Evolutionary conservation across 2,329 filamentous ascomycete genomes (phyloP).

Genomic region (Fusarium buharicum): DNA sequence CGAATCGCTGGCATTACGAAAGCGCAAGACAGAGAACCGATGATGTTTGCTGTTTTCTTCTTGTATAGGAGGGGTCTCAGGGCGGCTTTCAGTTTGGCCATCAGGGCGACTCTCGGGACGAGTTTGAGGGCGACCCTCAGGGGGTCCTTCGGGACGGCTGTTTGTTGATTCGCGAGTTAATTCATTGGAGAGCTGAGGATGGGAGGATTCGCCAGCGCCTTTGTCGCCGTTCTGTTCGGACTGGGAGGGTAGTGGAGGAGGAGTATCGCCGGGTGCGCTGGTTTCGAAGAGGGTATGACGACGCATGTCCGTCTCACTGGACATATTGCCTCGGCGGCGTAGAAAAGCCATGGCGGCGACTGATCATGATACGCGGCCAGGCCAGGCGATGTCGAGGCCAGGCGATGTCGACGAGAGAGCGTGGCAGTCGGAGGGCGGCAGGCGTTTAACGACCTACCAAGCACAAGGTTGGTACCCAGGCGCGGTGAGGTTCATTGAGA

Average conservation of each 20-base stretch:
- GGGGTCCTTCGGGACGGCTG: slow-evolving; percentile 14
- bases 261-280: slow-evolving; percentile 45
- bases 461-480: slow-evolving; percentile 38
- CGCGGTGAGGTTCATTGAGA: slow-evolving; percentile 40
- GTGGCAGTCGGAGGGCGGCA: slow-evolving; percentile 33
- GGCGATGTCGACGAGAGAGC: slow-evolving; percentile 22
- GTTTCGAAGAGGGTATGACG: slow-evolving; percentile 58
- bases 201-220: slow-evolving; percentile 32
- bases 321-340: slow-evolving; percentile 69
- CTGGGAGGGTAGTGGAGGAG: slow-evolving; percentile 38
- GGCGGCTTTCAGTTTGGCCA: slow-evolving; percentile 45
- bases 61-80: slow-evolving; percentile 62
- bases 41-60: slow-evolving; percentile 67
- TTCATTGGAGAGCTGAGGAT: slow-evolving; percentile 41
- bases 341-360: slow-evolving; percentile 66
- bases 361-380: slow-evolving; percentile 53
- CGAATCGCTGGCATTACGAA: slow-evolving; percentile 92
- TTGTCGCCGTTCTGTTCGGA: slow-evolving; percentile 34
- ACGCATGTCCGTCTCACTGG: slow-evolving; percentile 69
- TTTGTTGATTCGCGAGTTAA: slow-evolving; percentile 36
- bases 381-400: slow-evolving; percentile 37
- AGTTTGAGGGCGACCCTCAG: slow-evolving; percentile 24
- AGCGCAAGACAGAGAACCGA: slow-evolving; percentile 78
- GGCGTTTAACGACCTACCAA: slow-evolving; percentile 44
- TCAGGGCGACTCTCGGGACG: slow-evolving; percentile 24